Evolutionary conservation across 768 basidiomycete species (phyloP).

Genomic region (Fistulinella prunicolor): DNA sequence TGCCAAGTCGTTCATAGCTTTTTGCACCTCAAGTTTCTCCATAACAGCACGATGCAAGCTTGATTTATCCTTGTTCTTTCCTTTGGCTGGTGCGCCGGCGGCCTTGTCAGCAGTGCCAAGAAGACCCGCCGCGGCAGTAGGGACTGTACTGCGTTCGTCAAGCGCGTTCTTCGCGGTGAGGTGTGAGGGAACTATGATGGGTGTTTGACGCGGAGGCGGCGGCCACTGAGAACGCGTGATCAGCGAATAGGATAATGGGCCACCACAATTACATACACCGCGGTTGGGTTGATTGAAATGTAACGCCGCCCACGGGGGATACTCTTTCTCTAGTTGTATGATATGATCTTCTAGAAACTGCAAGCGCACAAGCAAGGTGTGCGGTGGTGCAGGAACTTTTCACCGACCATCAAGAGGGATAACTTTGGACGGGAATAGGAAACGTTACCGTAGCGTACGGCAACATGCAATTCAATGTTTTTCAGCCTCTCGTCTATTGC

Average conservation of each 20-base stretch:
- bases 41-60: slow-evolving; percentile 73
- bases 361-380: slow-evolving; percentile 59
- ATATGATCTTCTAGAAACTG: slow-evolving; percentile 77
- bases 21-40: slow-evolving; percentile 72
- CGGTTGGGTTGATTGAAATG: slow-evolving; percentile 85
- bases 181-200: slow-evolving; percentile 74
- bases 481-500: slow-evolving; percentile 60
- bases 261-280: slow-evolving; percentile 51
- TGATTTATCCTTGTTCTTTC: slow-evolving; percentile 46
- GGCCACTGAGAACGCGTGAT: slow-evolving; percentile 59
- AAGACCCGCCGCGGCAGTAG: slow-evolving; percentile 3
- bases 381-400: slow-evolving; percentile 69
- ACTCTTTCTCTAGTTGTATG: slow-evolving; percentile 72
- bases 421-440: not conserved
- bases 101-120: slow-evolving; percentile 15
- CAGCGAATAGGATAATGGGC: not conserved
- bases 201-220: slow-evolving; percentile 73
- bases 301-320: slow-evolving; percentile 85
- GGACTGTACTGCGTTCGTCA: slow-evolving; percentile 9
- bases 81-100: slow-evolving; percentile 17
- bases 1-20: slow-evolving; percentile 56
- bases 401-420: slow-evolving; percentile 5
- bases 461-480: slow-evolving; percentile 69
- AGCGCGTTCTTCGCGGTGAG: slow-evolving; percentile 39
- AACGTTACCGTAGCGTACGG: slow-evolving; percentile 67